A percentile compares a stretch with the other conserved stretches of the same genome.
These are phyloP conservation scores for Colletotrichum coccodes DNA, from an alignment of 2,329 filamentous ascomycete genomes.

Conservation along the genomic window DNA sequence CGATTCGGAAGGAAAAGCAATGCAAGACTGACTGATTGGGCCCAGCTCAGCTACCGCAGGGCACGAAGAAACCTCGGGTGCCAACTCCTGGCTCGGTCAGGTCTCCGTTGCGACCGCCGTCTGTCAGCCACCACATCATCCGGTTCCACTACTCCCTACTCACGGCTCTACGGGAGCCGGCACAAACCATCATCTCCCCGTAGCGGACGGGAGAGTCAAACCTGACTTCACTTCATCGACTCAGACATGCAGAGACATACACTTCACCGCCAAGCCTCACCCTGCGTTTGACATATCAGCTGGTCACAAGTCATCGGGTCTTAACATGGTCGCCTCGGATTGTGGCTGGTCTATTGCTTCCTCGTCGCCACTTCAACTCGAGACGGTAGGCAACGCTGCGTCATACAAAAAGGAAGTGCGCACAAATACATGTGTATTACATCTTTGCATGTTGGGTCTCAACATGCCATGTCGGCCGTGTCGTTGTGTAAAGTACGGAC, in stretches of 20 bases:
- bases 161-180: background rate
- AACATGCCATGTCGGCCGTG: slow-evolving; percentile 25
- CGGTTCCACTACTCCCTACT: background rate
- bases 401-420: background rate
- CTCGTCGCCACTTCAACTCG: background rate
- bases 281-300: background rate
- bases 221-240: slow-evolving; percentile 9
- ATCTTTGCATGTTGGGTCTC: slow-evolving; percentile 12
- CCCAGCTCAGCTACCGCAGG: background rate
- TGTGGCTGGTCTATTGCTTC: slow-evolving; percentile 19
- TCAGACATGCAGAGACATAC: background rate
- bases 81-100: no score
- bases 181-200: background rate
- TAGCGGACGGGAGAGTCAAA: slow-evolving; percentile 9
- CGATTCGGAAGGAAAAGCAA: slow-evolving; percentile 5
- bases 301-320: background rate
- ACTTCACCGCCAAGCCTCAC: background rate
- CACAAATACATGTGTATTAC: slow-evolving; percentile 9
- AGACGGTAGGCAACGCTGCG: slow-evolving; percentile 8
- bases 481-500: slow-evolving; percentile 1
- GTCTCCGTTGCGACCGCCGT: background rate
- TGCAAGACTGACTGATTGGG: no score
- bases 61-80: background rate
- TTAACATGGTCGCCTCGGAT: background rate
- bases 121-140: background rate